A percentile compares a stretch with the other conserved stretches of the same genome.
These are phyloP conservation scores for Aspergillus hiratsukae DNA, from an alignment of 2,329 filamentous ascomycete species.

Conservation along the genomic window DNA sequence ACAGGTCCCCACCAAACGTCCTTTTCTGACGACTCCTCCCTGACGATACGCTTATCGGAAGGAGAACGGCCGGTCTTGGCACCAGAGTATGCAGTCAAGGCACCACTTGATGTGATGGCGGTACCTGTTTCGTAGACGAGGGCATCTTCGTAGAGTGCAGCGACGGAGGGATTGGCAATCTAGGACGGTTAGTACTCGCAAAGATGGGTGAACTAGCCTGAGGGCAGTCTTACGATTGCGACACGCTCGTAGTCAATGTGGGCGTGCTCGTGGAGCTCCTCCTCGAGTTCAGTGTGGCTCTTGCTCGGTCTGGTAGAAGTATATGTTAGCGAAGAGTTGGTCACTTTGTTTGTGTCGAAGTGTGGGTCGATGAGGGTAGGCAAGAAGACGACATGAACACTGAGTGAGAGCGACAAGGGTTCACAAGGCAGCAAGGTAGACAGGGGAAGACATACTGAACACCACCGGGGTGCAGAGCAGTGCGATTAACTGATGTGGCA, in stretches of 20 bases:
- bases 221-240: conserved; percentile 69
- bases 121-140: conserved; percentile 96
- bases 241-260: conserved; percentile 99
- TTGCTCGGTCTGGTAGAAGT: conserved; percentile 61
- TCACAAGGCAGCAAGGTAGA: neutral
- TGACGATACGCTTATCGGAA: conserved; percentile 94
- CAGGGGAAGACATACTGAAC: conserved; percentile 64
- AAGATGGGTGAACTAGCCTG: neutral
- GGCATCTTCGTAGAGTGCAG: conserved; percentile 97
- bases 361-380: conserved; percentile 3
- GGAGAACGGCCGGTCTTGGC: conserved; percentile 97
- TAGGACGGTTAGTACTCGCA: conserved; percentile 25
- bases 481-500: conserved; percentile 74
- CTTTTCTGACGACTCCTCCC: conserved; percentile 82
- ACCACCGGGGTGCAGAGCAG: conserved; percentile 82
- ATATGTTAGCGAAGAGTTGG: conserved; percentile 9
- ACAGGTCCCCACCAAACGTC: conserved; percentile 99
- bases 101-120: conserved; percentile 92
- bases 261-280: conserved; percentile 93
- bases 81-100: conserved; percentile 94
- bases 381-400: conserved; percentile 3
- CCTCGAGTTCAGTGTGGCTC: conserved; percentile 95
- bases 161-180: conserved; percentile 88
- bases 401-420: neutral
- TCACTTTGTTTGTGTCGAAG: conserved; percentile 1